Evolutionary conservation across 1,284 basidiomycete genomes (phyloP).

Genomic region (Cutaneotrichosporon cyanovorans): DNA sequence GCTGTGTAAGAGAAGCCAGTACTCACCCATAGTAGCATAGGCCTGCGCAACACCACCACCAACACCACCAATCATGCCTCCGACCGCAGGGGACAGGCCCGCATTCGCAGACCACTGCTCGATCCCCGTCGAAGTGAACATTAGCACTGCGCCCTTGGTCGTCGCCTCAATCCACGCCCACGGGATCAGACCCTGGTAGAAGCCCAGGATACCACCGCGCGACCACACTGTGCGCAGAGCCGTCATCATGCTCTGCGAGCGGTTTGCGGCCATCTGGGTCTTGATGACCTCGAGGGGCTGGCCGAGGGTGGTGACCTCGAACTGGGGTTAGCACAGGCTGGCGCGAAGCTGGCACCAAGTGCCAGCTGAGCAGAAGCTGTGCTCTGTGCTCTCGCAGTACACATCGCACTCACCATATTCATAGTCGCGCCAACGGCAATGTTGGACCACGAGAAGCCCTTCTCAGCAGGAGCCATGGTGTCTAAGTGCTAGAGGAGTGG

Average conservation of each 20-base stretch:
- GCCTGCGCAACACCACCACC: slow-evolving; percentile 96
- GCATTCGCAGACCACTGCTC: slow-evolving; percentile 59
- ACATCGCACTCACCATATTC: slow-evolving; percentile 67
- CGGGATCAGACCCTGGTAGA: slow-evolving; percentile 98
- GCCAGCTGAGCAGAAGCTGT: too few species aligned
- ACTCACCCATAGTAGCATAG: slow-evolving; percentile 96
- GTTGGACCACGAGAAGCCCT: slow-evolving; percentile 96
- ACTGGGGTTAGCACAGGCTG: slow-evolving; percentile 13
- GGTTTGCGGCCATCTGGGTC: slow-evolving; percentile 96
- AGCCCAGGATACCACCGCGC: slow-evolving; percentile 80
- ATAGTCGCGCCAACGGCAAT: slow-evolving; percentile 96
- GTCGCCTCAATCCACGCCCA: slow-evolving; percentile 99
- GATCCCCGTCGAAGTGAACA: slow-evolving; percentile 93
- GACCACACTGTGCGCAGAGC: slow-evolving; percentile 82
- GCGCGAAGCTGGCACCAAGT: neutral
- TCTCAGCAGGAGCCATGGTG: slow-evolving; percentile 56
- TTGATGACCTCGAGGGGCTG: slow-evolving; percentile 98
- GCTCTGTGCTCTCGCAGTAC: slow-evolving; percentile 25
- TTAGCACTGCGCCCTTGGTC: slow-evolving; percentile 91
- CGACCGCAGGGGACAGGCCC: slow-evolving; percentile 69
- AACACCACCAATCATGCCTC: slow-evolving; percentile 93
- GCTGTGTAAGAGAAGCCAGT: neutral
- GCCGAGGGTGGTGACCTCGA: slow-evolving; percentile 87
- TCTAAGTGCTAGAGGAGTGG: neutral
- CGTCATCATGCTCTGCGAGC: slow-evolving; percentile 79